These are phyloP conservation scores for Sphaceloma murrayae DNA, from an alignment of 2,329 filamentous ascomycete genomes.

Conservation along the genomic window DNA sequence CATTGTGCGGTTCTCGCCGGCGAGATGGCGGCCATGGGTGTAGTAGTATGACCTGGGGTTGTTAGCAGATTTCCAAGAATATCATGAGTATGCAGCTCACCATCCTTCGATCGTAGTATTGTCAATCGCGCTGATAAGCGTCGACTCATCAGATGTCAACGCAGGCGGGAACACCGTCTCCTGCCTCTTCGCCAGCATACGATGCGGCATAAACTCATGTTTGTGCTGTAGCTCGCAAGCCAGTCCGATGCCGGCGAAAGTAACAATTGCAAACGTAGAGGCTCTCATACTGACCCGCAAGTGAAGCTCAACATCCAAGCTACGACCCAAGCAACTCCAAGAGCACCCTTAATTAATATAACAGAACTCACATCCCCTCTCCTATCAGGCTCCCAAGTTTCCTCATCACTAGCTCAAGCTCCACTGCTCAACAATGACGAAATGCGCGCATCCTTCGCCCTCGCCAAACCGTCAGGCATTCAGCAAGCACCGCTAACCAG, in stretches of 20 bases:
- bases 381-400: not conserved
- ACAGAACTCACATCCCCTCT: too few species aligned
- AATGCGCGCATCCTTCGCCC: not conserved
- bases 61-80: not conserved
- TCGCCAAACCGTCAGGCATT: not conserved
- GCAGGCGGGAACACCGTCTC: conserved; percentile 8
- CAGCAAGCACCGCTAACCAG: not conserved
- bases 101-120: conserved; percentile 9
- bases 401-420: not conserved
- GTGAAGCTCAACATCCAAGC: too few species aligned
- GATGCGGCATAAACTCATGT: conserved; percentile 10
- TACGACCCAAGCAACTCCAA: too few species aligned
- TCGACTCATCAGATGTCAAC: conserved; percentile 7
- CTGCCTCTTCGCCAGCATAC: conserved; percentile 11
- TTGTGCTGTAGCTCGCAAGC: conserved; percentile 9
- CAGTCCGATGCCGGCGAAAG: not conserved
- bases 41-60: conserved; percentile 29
- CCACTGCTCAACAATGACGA: not conserved
- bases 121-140: conserved; percentile 8
- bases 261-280: not conserved
- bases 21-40: conserved; percentile 37
- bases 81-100: not conserved
- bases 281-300: conserved; percentile 1
- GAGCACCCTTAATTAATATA: too few species aligned
- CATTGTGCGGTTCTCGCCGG: conserved; percentile 38